Conservation (phyloP, 2,329 filamentous ascomycete genomes). For the Paecilomyces dactylethromorphus region DNA sequence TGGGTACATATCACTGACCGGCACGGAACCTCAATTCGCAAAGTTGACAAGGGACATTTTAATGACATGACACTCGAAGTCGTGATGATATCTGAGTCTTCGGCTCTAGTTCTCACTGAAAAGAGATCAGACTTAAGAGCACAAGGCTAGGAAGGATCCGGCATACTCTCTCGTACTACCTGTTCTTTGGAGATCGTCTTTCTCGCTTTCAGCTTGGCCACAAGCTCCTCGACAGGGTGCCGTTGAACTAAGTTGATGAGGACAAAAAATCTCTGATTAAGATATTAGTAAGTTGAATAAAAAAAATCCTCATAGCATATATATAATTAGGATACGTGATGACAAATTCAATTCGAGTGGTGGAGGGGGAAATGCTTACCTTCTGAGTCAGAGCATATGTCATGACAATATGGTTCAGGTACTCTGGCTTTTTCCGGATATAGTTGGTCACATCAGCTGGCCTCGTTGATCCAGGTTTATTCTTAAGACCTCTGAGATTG, state of each 20-base stretch:
- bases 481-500: constrained; percentile 92
- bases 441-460: constrained; percentile 83
- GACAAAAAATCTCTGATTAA: constrained; percentile 61
- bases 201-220: constrained; percentile 57
- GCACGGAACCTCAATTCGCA: constrained; percentile 72
- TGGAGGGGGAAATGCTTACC: constrained; percentile 45
- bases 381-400: constrained; percentile 90
- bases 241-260: constrained; percentile 69
- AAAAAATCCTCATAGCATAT: constrained; percentile 5
- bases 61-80: constrained; percentile 84
- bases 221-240: constrained; percentile 64
- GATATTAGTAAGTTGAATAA: constrained; percentile 1
- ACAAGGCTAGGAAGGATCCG: constrained; percentile 2
- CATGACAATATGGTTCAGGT: constrained; percentile 72
- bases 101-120: constrained; percentile 69
- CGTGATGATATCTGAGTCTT: constrained; percentile 82
- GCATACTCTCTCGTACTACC: constrained; percentile 76
- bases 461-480: constrained; percentile 88
- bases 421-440: constrained; percentile 61
- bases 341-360: neutral
- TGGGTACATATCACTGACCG: constrained; percentile 76
- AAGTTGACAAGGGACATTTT: constrained; percentile 85
- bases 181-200: constrained; percentile 71
- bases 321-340: neutral
- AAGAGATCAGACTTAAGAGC: constrained; percentile 11